Evolutionary conservation across 257 asterid genomes (phyloP).

Genomic region (Scutellaria galericulata): DNA sequence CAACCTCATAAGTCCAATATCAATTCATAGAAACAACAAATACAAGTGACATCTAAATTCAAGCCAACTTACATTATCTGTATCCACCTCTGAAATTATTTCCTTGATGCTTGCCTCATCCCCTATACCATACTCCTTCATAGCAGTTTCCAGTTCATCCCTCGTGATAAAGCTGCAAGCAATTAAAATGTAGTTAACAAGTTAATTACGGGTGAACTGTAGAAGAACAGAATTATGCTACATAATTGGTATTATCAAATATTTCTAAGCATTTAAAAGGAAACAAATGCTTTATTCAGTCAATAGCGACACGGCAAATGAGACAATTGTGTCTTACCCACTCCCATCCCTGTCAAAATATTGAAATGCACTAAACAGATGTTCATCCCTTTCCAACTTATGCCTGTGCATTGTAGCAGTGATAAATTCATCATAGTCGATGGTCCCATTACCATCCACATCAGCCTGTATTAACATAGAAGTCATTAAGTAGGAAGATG

Average conservation of each 20-base stretch:
- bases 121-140: slow-evolving; percentile 73
- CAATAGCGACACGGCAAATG: not conserved
- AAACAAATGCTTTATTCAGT: not conserved
- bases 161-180: slow-evolving; percentile 61
- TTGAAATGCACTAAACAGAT: slow-evolving; percentile 78
- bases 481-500: slow-evolving; percentile 21
- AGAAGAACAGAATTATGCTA: not conserved
- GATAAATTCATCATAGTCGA: slow-evolving; percentile 87
- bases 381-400: slow-evolving; percentile 87
- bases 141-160: slow-evolving; percentile 75
- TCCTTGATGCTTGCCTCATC: slow-evolving; percentile 70
- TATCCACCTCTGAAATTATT: slow-evolving; percentile 70
- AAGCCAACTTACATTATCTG: slow-evolving; percentile 62
- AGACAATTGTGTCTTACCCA: slow-evolving; percentile 63
- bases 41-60: slow-evolving; percentile 5
- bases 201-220: not conserved
- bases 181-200: not conserved
- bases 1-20: slow-evolving; percentile 10
- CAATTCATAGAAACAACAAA: not conserved
- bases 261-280: not conserved
- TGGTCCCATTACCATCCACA: slow-evolving; percentile 94
- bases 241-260: not conserved
- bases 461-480: slow-evolving; percentile 67
- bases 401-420: slow-evolving; percentile 98
- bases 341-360: slow-evolving; percentile 84